Percentiles rank a stretch among this genome's conserved stretches.
Evolutionary conservation across 2,329 filamentous ascomycete genomes (phyloP).

Genomic region (Trichophyton mentagrophytes): DNA sequence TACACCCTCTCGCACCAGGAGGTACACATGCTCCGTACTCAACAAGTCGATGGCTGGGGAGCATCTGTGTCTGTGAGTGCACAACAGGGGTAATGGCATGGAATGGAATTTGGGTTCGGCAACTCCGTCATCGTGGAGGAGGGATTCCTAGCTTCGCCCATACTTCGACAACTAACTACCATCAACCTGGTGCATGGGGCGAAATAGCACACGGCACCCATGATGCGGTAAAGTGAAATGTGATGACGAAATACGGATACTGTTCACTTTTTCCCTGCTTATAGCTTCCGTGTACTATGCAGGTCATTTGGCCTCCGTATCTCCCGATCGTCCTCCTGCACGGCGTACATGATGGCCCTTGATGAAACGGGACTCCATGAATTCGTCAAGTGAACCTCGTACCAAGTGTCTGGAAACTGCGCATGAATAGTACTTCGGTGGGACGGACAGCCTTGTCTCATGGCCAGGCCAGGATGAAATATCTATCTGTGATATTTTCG

Average conservation of each 20-base stretch:
- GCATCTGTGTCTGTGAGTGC: background rate
- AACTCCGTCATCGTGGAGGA: no score
- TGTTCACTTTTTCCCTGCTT: background rate
- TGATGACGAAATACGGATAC: background rate
- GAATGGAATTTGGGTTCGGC: background rate
- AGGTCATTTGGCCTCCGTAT: background rate
- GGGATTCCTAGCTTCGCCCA: no score
- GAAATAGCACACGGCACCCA: no score
- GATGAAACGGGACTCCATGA: background rate
- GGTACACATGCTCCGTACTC: background rate
- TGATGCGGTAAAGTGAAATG: no score
- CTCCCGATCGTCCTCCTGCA: background rate
- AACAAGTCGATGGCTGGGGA: background rate
- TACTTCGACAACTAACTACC: no score
- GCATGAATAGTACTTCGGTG: background rate
- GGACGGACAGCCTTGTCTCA: background rate
- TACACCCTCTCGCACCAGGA: no score
- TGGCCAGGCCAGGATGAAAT: background rate
- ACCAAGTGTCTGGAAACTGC: background rate
- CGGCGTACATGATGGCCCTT: background rate
- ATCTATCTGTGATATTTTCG: background rate
- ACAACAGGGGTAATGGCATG: background rate
- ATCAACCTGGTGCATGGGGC: no score
- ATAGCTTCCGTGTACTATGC: background rate
- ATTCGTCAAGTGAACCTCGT: background rate